Percentiles rank a stretch among this genome's conserved stretches.
Evolutionary conservation across 2,329 filamentous ascomycete genomes (phyloP).

Genomic region (Ascochyta fabae): DNA sequence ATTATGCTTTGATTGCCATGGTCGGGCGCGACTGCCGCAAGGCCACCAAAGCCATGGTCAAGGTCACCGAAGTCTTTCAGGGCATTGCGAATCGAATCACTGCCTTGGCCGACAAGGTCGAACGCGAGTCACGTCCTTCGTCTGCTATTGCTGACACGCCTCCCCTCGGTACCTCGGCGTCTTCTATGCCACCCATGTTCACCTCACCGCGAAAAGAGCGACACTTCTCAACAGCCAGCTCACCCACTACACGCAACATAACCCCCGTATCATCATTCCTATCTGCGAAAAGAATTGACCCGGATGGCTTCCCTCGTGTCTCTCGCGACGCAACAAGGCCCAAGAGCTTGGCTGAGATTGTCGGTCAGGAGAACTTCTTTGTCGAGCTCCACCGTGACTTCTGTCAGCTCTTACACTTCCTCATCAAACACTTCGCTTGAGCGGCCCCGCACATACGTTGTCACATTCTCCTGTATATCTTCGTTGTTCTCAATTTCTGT

Average conservation of each 20-base stretch:
- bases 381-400: conserved; percentile 64
- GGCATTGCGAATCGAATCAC: conserved; percentile 61
- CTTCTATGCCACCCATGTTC: conserved; percentile 37
- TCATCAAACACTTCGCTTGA: conserved; percentile 50
- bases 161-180: conserved; percentile 40
- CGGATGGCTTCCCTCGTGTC: conserved; percentile 61
- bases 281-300: conserved; percentile 62
- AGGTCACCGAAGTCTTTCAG: conserved; percentile 56
- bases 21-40: conserved; percentile 64
- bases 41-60: conserved; percentile 50
- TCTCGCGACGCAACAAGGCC: conserved; percentile 60
- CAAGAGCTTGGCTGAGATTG: conserved; percentile 64
- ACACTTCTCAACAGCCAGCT: conserved; percentile 37
- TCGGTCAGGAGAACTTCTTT: conserved; percentile 65
- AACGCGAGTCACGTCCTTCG: conserved; percentile 44
- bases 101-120: conserved; percentile 48
- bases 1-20: conserved; percentile 64
- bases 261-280: conserved; percentile 65
- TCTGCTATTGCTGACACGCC: conserved; percentile 41
- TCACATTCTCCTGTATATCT: conserved; percentile 27
- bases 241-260: conserved; percentile 52
- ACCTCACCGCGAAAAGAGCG: conserved; percentile 38
- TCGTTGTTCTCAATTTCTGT: conserved; percentile 21
- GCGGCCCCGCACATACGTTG: conserved; percentile 17
- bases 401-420: conserved; percentile 46